A percentile compares a stretch with the other conserved stretches of the same genome.
Conservation (phyloP, 2,329 filamentous ascomycete species). For the Pyrenophora tritici-repentis region DNA sequence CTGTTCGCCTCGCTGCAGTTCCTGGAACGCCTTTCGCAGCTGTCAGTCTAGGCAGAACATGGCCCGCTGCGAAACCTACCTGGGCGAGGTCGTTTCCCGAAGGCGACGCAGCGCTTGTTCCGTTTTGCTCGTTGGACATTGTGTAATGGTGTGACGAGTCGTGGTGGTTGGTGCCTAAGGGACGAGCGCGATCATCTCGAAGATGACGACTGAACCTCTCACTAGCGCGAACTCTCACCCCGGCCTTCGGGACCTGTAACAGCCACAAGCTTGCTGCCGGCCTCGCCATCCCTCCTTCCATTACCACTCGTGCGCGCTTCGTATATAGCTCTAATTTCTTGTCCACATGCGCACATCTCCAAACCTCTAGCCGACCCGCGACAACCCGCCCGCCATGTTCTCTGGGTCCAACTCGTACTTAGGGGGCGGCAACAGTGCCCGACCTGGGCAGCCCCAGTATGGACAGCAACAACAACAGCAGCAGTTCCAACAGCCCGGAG, state of each 20-base stretch:
- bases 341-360: conserved; percentile 29
- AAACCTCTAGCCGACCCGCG: conserved; percentile 25
- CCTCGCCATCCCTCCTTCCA: conserved; percentile 29
- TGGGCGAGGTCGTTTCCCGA: conserved; percentile 45
- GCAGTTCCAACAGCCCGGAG: conserved; percentile 61
- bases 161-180: conserved; percentile 19
- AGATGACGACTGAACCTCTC: conserved; percentile 35
- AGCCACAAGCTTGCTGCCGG: conserved; percentile 28
- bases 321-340: conserved; percentile 15
- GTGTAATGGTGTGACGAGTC: conserved; percentile 18
- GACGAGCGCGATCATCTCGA: conserved; percentile 15
- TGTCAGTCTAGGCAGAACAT: conserved; percentile 16
- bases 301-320: conserved; percentile 22
- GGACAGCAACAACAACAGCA: conserved; percentile 53
- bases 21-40: conserved; percentile 54
- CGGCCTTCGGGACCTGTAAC: conserved; percentile 26
- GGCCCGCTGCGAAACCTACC: conserved; percentile 19
- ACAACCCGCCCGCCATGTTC: conserved; percentile 68
- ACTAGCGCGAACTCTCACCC: conserved; percentile 34
- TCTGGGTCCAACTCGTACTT: conserved; percentile 86
- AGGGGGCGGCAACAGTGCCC: conserved; percentile 76
- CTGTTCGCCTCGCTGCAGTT: conserved; percentile 59
- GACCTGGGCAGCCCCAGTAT: conserved; percentile 62
- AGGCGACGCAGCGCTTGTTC: conserved; percentile 23
- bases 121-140: conserved; percentile 43